A percentile compares a stretch with the other conserved stretches of the same genome.
Evolutionary conservation across 2,329 filamentous ascomycete genomes (phyloP).

Genomic region (Venturia nashicola): DNA sequence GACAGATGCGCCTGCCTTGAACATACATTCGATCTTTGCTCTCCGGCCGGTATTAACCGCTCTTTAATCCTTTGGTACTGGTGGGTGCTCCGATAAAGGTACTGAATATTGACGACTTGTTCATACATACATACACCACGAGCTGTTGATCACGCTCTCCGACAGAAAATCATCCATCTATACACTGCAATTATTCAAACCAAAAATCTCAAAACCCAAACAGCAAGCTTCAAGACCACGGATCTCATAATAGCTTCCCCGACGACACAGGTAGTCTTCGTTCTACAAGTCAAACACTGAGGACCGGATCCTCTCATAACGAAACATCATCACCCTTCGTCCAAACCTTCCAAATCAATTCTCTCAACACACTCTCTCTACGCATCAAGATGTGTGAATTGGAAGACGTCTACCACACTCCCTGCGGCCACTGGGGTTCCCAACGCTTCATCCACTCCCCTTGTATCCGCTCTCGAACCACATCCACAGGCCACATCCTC

Average conservation of each 20-base stretch:
- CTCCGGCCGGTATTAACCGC: background rate
- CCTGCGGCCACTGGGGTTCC: slow-evolving; percentile 21
- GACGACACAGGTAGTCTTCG: background rate
- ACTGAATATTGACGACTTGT: background rate
- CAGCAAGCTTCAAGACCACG: background rate
- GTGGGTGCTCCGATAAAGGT: background rate
- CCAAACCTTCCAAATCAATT: background rate
- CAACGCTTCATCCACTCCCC: slow-evolving; percentile 18
- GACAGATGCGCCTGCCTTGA: background rate
- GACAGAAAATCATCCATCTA: background rate
- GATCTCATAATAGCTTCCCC: background rate
- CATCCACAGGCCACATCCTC: background rate
- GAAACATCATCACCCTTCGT: background rate
- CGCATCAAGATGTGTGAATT: slow-evolving; percentile 18
- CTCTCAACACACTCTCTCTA: too few relatives aligned
- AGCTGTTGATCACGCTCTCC: background rate
- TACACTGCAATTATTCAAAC: background rate
- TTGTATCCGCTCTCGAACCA: slow-evolving; percentile 18
- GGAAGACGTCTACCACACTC: slow-evolving; percentile 19
- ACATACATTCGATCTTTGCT: background rate
- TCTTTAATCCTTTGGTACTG: background rate
- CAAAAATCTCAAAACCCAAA: background rate
- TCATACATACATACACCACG: background rate
- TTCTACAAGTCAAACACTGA: background rate
- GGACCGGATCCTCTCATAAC: background rate